A percentile compares a stretch with the other conserved stretches of the same genome.
phyloP scores from a whole-genome alignment of 768 basidiomycete species.

The Tephrocybe sp. region DNA sequence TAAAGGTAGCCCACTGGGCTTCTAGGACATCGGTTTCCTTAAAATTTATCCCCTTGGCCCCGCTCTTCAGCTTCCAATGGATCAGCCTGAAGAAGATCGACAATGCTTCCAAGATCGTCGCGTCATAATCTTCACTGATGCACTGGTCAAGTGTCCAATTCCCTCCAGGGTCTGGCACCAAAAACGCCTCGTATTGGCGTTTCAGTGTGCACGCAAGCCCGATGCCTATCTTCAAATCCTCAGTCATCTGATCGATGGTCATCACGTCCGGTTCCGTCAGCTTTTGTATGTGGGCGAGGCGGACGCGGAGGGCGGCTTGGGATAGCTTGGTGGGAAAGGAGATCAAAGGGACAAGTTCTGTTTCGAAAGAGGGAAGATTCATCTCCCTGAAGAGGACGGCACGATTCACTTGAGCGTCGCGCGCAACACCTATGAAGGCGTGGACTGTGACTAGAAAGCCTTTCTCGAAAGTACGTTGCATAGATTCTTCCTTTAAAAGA shows the following conservation, averaged over 20 bases:
- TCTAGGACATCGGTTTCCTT: constrained; percentile 99
- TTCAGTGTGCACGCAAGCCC: constrained; percentile 94
- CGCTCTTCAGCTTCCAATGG: constrained; percentile 95
- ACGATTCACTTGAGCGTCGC: constrained; percentile 83
- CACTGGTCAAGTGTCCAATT: constrained; percentile 90
- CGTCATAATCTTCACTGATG: constrained; percentile 88
- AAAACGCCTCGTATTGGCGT: constrained; percentile 89
- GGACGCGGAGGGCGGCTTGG: constrained; percentile 86
- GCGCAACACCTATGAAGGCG: constrained; percentile 80
- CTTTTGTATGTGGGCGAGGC: constrained; percentile 86
- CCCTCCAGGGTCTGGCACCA: constrained; percentile 81
- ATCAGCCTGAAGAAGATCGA: constrained; percentile 91
- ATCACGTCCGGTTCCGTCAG: constrained; percentile 86
- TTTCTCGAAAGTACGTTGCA: constrained; percentile 92
- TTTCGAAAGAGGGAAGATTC: constrained; percentile 90
- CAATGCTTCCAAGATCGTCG: constrained; percentile 83
- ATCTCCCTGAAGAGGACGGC: constrained; percentile 77
- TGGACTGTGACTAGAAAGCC: constrained; percentile 87
- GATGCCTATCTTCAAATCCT: constrained; percentile 89
- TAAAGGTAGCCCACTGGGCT: constrained; percentile 93
- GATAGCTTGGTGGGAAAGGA: constrained; percentile 96
- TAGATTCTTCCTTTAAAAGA: constrained; percentile 93
- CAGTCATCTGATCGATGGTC: constrained; percentile 92
- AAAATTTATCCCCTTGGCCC: constrained; percentile 89
- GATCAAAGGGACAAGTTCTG: constrained; percentile 86